phyloP scores from a whole-genome alignment of 2,329 filamentous ascomycete genomes.

The Phialophora chinensis region DNA sequence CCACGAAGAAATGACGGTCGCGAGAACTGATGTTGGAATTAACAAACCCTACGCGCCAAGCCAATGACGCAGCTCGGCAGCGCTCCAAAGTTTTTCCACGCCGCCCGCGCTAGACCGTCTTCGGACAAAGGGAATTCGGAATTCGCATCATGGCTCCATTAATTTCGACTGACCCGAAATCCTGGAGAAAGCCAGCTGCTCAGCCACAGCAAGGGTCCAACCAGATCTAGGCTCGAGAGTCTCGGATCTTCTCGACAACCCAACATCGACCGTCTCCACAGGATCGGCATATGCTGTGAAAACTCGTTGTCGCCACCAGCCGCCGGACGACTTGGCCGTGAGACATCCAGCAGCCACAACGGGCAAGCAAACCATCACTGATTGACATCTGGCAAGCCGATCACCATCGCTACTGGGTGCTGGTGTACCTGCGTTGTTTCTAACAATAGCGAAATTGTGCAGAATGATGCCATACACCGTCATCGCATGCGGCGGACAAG shows the following conservation, averaged over 20 bases:
- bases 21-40: conserved; percentile 32
- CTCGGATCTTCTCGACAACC: conserved; percentile 8
- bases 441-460: conserved; percentile 11
- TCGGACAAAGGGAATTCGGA: conserved; percentile 7
- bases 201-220: conserved; percentile 26
- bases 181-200: conserved; percentile 16
- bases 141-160: conserved; percentile 19
- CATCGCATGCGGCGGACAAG: not conserved
- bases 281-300: conserved; percentile 14
- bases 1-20: conserved; percentile 6
- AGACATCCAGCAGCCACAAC: not conserved
- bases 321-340: not conserved
- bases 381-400: conserved; percentile 11
- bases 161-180: conserved; percentile 11
- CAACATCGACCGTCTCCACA: not conserved
- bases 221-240: not conserved
- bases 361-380: not conserved
- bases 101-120: conserved; percentile 4
- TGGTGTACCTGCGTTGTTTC: conserved; percentile 16
- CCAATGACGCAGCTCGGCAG: conserved; percentile 10
- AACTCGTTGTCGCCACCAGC: conserved; percentile 13
- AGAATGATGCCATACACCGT: not conserved
- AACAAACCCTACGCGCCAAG: conserved; percentile 19
- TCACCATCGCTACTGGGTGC: not conserved
- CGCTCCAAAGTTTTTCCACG: conserved; percentile 23